A percentile compares a stretch with the other conserved stretches of the same genome.
phyloP scores from a whole-genome alignment of 495 filamentous ascomycete species.

The Talaromyces stipitatus region DNA sequence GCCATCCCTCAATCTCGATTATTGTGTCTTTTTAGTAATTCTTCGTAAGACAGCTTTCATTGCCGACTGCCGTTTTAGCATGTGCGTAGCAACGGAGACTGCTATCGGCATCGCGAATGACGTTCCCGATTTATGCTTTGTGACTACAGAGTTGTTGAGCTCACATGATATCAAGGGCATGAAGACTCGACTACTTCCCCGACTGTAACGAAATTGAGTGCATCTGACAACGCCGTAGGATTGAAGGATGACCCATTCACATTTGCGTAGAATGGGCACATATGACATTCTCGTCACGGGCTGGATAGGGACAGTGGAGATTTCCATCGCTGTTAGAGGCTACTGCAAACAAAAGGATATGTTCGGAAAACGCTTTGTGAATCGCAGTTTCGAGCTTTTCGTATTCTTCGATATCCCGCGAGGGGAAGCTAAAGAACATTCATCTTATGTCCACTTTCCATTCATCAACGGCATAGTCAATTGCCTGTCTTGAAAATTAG shows the following conservation, averaged over 20 bases:
- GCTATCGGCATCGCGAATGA: constrained; percentile 12
- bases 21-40: not conserved
- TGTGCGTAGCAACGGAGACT: constrained; percentile 8
- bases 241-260: constrained; percentile 6
- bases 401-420: not conserved
- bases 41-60: not conserved
- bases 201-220: constrained; percentile 8
- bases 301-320: constrained; percentile 9
- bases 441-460: constrained; percentile 20
- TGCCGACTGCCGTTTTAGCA: not conserved
- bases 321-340: constrained; percentile 11
- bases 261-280: constrained; percentile 10
- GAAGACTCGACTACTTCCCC: constrained; percentile 8
- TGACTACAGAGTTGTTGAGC: not conserved
- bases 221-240: not conserved
- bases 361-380: not conserved
- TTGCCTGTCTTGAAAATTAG: constrained; percentile 11
- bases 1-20: not conserved
- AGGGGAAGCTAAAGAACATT: constrained; percentile 18
- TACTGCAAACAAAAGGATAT: constrained; percentile 13
- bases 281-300: constrained; percentile 8
- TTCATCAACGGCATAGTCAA: constrained; percentile 10
- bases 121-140: constrained; percentile 7
- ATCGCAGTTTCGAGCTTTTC: constrained; percentile 4
- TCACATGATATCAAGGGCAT: constrained; percentile 4